phyloP scores from a whole-genome alignment of 495 filamentous ascomycete species.

The Alectoria sarmentosa region DNA sequence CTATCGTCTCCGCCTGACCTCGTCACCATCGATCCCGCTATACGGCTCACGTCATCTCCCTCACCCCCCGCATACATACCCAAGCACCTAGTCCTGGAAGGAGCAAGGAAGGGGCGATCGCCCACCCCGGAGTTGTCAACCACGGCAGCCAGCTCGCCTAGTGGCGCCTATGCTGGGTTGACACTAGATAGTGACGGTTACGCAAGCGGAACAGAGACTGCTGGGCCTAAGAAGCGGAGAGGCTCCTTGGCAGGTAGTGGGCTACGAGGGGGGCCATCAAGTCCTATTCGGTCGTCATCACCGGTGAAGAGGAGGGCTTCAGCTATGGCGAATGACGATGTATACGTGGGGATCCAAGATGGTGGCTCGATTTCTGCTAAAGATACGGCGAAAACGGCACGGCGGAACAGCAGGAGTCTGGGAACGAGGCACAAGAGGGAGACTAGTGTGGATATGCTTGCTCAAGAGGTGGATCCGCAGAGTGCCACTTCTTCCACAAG shows the following conservation, averaged over 20 bases:
- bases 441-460: constrained; percentile 32
- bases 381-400: neutral
- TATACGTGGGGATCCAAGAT: constrained; percentile 20
- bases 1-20: constrained; percentile 11
- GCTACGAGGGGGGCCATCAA: constrained; percentile 12
- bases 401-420: constrained; percentile 17
- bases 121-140: constrained; percentile 23
- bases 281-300: constrained; percentile 24
- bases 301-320: constrained; percentile 30
- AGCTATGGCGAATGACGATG: constrained; percentile 26
- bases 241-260: constrained; percentile 17
- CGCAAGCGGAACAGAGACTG: constrained; percentile 36
- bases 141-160: constrained; percentile 52
- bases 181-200: constrained; percentile 60
- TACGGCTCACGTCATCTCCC: constrained; percentile 16
- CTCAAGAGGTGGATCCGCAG: constrained; percentile 18
- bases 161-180: constrained; percentile 65
- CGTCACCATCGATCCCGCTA: constrained; percentile 6
- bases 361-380: constrained; percentile 3
- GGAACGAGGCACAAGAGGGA: constrained; percentile 24
- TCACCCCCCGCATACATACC: constrained; percentile 18
- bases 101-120: constrained; percentile 20
- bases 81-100: constrained; percentile 21
- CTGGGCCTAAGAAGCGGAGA: constrained; percentile 13
- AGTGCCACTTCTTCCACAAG: constrained; percentile 18